phyloP scores from a whole-genome alignment of 441 rosid genomes.

The Populus hybrid region DNA sequence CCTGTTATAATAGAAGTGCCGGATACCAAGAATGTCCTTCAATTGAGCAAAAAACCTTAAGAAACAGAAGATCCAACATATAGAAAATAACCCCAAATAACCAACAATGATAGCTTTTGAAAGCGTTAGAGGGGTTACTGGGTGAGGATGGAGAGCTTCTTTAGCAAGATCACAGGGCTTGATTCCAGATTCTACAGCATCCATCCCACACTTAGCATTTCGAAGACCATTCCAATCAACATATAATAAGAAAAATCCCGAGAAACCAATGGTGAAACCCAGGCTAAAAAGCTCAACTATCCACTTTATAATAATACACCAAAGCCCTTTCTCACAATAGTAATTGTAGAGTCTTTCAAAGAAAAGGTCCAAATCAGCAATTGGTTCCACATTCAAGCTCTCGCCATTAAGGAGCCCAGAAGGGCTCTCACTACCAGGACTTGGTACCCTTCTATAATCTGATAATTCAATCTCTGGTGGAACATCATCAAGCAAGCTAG shows the following conservation, averaged over 20 bases:
- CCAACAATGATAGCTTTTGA: slow-evolving; percentile 84
- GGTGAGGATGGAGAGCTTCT: slow-evolving; percentile 89
- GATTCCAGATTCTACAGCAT: slow-evolving; percentile 93
- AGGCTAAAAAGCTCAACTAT: slow-evolving; percentile 88
- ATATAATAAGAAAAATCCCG: slow-evolving; percentile 84
- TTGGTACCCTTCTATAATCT: slow-evolving; percentile 71
- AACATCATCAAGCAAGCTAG: slow-evolving; percentile 72
- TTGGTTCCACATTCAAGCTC: slow-evolving; percentile 73
- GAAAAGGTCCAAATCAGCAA: slow-evolving; percentile 91
- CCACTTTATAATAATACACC: slow-evolving; percentile 97
- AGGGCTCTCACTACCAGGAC: slow-evolving; percentile 98
- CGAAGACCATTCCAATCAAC: slow-evolving; percentile 98
- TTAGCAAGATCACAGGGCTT: slow-evolving; percentile 95
- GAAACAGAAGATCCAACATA: slow-evolving; percentile 90
- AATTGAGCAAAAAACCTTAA: slow-evolving; percentile 86
- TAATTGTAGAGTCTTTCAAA: slow-evolving; percentile 87
- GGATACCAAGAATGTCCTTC: slow-evolving; percentile 74
- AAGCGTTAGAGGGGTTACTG: slow-evolving; percentile 80
- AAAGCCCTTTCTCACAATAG: slow-evolving; percentile 93
- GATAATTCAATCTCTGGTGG: slow-evolving; percentile 89
- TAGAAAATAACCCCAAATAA: slow-evolving; percentile 77
- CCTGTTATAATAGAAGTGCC: slow-evolving; percentile 85
- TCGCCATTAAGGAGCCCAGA: slow-evolving; percentile 94
- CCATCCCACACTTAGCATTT: slow-evolving; percentile 97
- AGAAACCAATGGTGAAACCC: slow-evolving; percentile 89